Base-by-base conservation (phyloP, 2,329 filamentous ascomycete species). In the Stylonectria norvegica region DNA sequence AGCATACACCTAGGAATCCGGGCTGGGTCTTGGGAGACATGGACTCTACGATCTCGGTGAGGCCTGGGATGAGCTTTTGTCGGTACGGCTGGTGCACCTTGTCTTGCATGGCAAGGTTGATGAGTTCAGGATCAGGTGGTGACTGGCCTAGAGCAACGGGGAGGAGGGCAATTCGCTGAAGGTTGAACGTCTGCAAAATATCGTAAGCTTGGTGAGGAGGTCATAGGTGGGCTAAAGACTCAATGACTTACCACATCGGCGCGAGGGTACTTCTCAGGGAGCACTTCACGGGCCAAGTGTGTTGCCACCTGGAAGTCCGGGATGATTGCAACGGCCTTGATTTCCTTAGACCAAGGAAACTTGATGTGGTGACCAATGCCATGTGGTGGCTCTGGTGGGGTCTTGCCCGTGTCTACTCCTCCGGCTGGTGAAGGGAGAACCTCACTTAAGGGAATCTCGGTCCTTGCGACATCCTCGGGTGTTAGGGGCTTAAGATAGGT, bases 51-150 rank as follows among this genome's bases (percentile, higher is more conserved):
- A 98, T 91, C 61, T 95, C 86, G 12, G 86, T 85, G 42, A 98
- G 76, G 1, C 91, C 93, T 1, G 93, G 93, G 53, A 98, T 95
- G 47, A 98, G 78, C 2, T 79, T 85, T 67, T 93, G 85, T 38
- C 93, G 85, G 71, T 98, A 97, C 30, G 89, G 93, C 67, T 98
- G 93, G 70, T 98, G 93, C 46, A 98, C 81, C 68, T 90, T 95
- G 72, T 98, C 93, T 69, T 97, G 93, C 93, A 98, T 98, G 33
- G 90, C 91, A 34, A 94, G 82, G 70, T 94, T 94, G 63, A 98
- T 98, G 66, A 95, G 85, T 56, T 94, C 85, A 16, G 93, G 85
- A 60, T 96, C 86, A 2, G 90, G 91, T 8, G 93, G 91, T 6
- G 86, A 91, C 63, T 89, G 84, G 49, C 90, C 89, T 32, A 98